Conservation (phyloP, 345 rosid genomes). For the Hibiscus trionum region DNA sequence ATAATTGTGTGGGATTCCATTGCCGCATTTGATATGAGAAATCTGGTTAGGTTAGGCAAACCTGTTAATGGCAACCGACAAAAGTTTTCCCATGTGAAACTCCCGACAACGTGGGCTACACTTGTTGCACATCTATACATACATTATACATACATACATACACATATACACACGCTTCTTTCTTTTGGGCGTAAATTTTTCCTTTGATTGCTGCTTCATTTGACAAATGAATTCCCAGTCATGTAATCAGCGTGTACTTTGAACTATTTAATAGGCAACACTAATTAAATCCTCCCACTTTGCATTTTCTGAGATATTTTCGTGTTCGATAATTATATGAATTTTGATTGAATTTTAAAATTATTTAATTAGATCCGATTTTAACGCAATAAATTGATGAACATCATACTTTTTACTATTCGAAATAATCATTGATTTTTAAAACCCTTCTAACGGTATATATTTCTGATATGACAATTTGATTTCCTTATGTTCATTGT, state of each 20-base stretch:
- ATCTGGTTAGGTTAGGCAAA: background rate
- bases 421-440: too few relatives aligned
- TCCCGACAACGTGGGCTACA: background rate
- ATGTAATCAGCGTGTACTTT: conserved; percentile 1
- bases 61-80: conserved; percentile 5
- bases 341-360: too few relatives aligned
- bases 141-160: background rate
- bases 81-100: conserved; percentile 10
- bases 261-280: background rate
- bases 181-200: background rate
- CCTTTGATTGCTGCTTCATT: background rate
- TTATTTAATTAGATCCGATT: too few relatives aligned
- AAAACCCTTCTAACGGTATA: too few relatives aligned
- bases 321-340: too few relatives aligned
- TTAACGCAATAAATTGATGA: too few relatives aligned
- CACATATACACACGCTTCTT: background rate
- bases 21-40: background rate
- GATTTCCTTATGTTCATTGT: background rate
- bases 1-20: background rate
- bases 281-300: background rate
- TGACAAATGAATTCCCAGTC: background rate
- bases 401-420: too few relatives aligned
- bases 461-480: background rate
- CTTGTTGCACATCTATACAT: background rate
- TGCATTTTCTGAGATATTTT: background rate